These are phyloP conservation scores for Eucalyptus globulus DNA, from an alignment of 345 rosid genomes.

Conservation along the genomic window DNA sequence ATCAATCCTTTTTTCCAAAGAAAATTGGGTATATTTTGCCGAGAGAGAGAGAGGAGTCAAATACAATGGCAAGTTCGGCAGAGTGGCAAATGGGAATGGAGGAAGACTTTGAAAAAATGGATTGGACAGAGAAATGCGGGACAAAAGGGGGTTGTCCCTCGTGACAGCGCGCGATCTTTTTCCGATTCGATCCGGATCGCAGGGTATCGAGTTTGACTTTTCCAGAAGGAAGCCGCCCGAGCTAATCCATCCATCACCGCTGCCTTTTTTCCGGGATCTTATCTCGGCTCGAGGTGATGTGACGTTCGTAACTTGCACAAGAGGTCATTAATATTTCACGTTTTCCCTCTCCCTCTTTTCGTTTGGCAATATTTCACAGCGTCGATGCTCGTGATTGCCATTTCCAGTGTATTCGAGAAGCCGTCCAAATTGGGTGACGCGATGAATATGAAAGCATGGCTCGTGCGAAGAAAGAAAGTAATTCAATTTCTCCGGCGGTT, in stretches of 20 bases:
- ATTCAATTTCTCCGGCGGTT: background rate
- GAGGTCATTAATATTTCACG: background rate
- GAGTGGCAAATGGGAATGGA: background rate
- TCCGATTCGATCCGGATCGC: background rate
- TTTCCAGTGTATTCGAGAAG: no score
- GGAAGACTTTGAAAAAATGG: background rate
- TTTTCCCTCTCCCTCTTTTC: background rate
- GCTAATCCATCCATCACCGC: background rate
- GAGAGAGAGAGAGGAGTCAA: background rate
- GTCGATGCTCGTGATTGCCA: background rate
- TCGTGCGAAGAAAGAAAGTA: background rate
- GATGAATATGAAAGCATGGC: background rate
- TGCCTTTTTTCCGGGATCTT: background rate
- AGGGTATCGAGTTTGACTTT: background rate
- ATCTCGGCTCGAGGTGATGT: background rate
- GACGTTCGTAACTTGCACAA: background rate
- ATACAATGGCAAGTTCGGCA: background rate
- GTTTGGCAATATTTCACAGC: background rate
- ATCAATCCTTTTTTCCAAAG: fast-evolving
- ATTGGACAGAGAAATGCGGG: background rate
- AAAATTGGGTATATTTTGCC: background rate
- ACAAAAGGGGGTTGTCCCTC: background rate
- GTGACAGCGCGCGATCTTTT: background rate
- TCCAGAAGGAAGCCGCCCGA: background rate
- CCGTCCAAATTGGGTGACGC: background rate